These are phyloP conservation scores for Cicer arietinum DNA, from an alignment of 306 rosid genomes.

Conservation along the genomic window DNA sequence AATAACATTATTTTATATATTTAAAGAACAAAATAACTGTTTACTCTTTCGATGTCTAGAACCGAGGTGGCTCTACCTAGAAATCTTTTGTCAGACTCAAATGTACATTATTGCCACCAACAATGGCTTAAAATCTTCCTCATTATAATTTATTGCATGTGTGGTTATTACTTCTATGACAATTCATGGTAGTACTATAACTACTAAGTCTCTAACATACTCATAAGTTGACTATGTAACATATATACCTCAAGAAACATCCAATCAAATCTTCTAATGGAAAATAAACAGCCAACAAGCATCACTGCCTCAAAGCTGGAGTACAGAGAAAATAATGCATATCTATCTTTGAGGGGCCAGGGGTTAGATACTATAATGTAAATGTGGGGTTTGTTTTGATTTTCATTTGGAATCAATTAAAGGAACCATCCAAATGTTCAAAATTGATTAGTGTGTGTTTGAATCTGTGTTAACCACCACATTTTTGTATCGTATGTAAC, in stretches of 20 bases:
- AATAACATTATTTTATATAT: too few relatives aligned
- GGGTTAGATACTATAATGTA: conserved; percentile 37
- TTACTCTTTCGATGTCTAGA: too few relatives aligned
- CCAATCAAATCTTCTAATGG: conserved; percentile 51
- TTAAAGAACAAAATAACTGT: too few relatives aligned
- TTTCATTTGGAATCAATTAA: conserved; percentile 32
- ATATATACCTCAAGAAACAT: conserved; percentile 46
- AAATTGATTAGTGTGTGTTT: too few relatives aligned
- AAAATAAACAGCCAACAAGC: conserved; percentile 40
- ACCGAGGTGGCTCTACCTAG: conserved; percentile 5
- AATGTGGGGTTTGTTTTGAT: conserved; percentile 45
- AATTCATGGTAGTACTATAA: conserved; percentile 24
- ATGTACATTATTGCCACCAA: conserved; percentile 56
- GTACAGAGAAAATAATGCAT: conserved; percentile 37
- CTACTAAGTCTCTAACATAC: conserved; percentile 29
- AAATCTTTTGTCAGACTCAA: conserved; percentile 53
- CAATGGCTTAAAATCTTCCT: conserved; percentile 56
- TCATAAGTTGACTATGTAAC: conserved; percentile 63
- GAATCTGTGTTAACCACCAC: too few relatives aligned
- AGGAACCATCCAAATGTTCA: too few relatives aligned
- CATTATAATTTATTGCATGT: conserved; percentile 37
- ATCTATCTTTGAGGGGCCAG: conserved; percentile 46
- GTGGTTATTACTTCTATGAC: conserved; percentile 48
- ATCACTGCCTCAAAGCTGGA: conserved; percentile 49
- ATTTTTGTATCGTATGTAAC: too few relatives aligned